Evolutionary conservation across 495 filamentous ascomycete species (phyloP), one percentile per base, ranked within the genome.

Genomic region (Penicillium coffeae): DNA sequence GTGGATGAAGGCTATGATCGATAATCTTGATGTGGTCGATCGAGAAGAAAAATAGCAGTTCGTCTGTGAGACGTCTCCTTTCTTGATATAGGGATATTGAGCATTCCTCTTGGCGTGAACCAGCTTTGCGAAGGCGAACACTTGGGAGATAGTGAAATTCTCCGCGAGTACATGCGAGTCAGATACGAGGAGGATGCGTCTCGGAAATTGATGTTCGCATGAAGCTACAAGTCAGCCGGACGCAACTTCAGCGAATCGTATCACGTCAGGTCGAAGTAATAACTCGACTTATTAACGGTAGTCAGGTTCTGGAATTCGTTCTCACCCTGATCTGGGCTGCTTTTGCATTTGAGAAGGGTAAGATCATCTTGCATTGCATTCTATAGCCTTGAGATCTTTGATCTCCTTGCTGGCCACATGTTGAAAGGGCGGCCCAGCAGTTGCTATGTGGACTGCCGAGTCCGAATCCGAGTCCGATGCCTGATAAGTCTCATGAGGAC

Each of bases 381-480:
- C 32, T 21, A 37, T 41, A 14, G 12, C 33, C 12, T 18, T 19
- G 30, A 19, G 30, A 33, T 18, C 21, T 10, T 10, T 4, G 5
- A 10, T 5, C 5, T 30, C 25, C 25, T 32, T 34, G 16, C 12
- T 8, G n/a, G 35, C 19, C 25, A 25, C 38, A 9, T 18, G 36
- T 18, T 45, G 43, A 16, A 5, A 2, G 3, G 16, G 33, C 40
- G 12, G 15, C 8, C 34, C 10, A 18, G 40, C 14, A 15, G 38
- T 21, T 16, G 27, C 38, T 43, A 40, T 21, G 30, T 44, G 15
- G 9, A 45, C 14, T 13, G 19, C 50, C 42, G 47, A 53, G 33
- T 39, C 59, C 59, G 59, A 62, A 35, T 59, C 59, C 52, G 59
- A 62, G 9, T 56, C 55, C 56, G 55, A 54, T 19, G 3, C 1